A percentile compares a stretch with the other conserved stretches of the same genome.
These are phyloP conservation scores for Boeremia exigua DNA, from an alignment of 2,329 filamentous ascomycete genomes.

Conservation along the genomic window DNA sequence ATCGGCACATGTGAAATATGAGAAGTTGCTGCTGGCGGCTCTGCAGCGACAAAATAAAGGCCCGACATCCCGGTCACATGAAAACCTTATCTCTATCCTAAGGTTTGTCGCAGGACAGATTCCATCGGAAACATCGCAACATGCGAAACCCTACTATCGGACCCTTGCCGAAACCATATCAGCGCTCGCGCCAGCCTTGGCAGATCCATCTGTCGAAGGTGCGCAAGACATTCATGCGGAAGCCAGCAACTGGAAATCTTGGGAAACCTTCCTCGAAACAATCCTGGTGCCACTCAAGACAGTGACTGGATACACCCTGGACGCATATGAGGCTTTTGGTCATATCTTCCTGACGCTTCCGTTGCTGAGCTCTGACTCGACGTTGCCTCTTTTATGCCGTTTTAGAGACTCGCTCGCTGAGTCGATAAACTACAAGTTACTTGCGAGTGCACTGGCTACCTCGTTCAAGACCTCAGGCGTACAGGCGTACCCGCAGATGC, in stretches of 20 bases:
- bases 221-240: not conserved
- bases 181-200: conserved; percentile 17
- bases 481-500: conserved; percentile 33
- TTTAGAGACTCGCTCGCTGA: conserved; percentile 51
- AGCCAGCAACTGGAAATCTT: conserved; percentile 2
- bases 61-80: conserved; percentile 16
- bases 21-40: conserved; percentile 47
- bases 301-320: conserved; percentile 44
- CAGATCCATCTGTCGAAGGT: not conserved
- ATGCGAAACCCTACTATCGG: conserved; percentile 40
- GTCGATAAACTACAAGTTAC: conserved; percentile 58
- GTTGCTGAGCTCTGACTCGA: conserved; percentile 41
- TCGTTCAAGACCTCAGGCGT: conserved; percentile 36
- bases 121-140: conserved; percentile 42
- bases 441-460: conserved; percentile 42
- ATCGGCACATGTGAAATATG: conserved; percentile 50
- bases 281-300: conserved; percentile 39
- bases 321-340: conserved; percentile 49
- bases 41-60: conserved; percentile 34
- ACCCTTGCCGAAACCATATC: conserved; percentile 37
- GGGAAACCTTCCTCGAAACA: conserved; percentile 28
- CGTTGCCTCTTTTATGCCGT: conserved; percentile 25
- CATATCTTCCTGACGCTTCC: conserved; percentile 52
- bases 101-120: conserved; percentile 42
- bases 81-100: conserved; percentile 28